Evolutionary conservation across 345 rosid genomes (phyloP), one percentile per base, ranked within the genome.

Genomic region (Gossypium turneri): DNA sequence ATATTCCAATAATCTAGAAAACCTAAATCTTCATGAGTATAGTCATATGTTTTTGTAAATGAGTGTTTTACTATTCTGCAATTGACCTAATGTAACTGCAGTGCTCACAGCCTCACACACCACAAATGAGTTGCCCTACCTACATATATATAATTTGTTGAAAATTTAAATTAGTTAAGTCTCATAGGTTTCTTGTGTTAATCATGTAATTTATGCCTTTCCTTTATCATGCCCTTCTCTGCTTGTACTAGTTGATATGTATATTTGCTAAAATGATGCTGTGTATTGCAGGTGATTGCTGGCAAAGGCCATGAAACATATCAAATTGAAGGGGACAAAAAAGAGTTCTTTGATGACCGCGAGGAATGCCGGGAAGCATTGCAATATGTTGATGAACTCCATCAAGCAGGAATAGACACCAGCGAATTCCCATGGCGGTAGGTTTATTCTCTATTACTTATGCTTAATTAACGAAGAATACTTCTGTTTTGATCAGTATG

Each of bases 401-500:
- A 95, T 80, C 95, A 78, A 88, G 92, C 98, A 67, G 99, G 99
- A 82, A 95, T 95, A 76, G 99, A 91, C 84, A 91, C 97, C 1
- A 92, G 97, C 77, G 99, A 95, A 86, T 90, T 95, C 75, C 98
- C 99, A 25, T 95, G 99, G 99, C 84, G 96, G 99, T 95, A 84
- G 85, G 85, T 61, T 63, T 48, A 74, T 73, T 25, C 72, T 13
- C 20, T 45, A 11, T 66, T 80, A 13, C 2, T 34, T 51, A 5
- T 34, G 25, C 48, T 45, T 48, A n/a, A 47, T 67, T 77, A 20
- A 74, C 16, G 20, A 16, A 72, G 53, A 67, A 72, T 79, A 45
- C 43, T 64, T 78, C 9, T 10, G 53, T 12, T 22, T 48, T 73
- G 22, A 13, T 13, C 20, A 25, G 4, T 45, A 13, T 59, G 15